These are phyloP conservation scores for Penicillium silybi DNA, from an alignment of 495 filamentous ascomycete species.

Conservation along the genomic window DNA sequence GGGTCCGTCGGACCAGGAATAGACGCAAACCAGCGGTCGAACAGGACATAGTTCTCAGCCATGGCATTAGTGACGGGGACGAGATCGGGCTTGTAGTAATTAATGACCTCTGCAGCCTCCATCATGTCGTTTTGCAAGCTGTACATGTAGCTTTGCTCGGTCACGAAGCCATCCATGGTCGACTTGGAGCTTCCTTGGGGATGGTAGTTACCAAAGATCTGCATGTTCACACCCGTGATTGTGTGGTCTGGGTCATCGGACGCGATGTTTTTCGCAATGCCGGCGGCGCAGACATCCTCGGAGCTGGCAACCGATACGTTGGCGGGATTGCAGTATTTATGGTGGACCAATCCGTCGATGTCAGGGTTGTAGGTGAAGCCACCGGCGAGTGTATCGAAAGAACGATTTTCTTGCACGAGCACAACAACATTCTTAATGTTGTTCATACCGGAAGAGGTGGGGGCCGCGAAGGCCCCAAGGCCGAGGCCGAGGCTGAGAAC, in stretches of 20 bases:
- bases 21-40: conserved; percentile 45
- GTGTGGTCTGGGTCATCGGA: conserved; percentile 47
- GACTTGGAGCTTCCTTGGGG: conserved; percentile 25
- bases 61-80: conserved; percentile 42
- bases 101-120: conserved; percentile 41
- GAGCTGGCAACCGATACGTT: conserved; percentile 32
- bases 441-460: conserved; percentile 14
- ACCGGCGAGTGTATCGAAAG: conserved; percentile 42
- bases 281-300: conserved; percentile 33
- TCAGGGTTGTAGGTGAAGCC: conserved; percentile 32
- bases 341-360: conserved; percentile 34
- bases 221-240: conserved; percentile 45
- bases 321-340: conserved; percentile 38
- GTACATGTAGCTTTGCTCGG: conserved; percentile 39
- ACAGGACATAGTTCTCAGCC: conserved; percentile 46
- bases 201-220: conserved; percentile 43
- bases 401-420: conserved; percentile 43
- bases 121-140: conserved; percentile 22
- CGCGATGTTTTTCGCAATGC: conserved; percentile 28
- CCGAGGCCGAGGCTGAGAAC: conserved; percentile 1
- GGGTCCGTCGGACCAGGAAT: conserved; percentile 48
- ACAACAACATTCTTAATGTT: conserved; percentile 47
- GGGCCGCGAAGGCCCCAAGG: conserved; percentile 7
- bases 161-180: conserved; percentile 41
- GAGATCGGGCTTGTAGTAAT: conserved; percentile 45